phyloP scores from a whole-genome alignment of 2,329 filamentous ascomycete species.

The Fusarium sarcochroum region DNA sequence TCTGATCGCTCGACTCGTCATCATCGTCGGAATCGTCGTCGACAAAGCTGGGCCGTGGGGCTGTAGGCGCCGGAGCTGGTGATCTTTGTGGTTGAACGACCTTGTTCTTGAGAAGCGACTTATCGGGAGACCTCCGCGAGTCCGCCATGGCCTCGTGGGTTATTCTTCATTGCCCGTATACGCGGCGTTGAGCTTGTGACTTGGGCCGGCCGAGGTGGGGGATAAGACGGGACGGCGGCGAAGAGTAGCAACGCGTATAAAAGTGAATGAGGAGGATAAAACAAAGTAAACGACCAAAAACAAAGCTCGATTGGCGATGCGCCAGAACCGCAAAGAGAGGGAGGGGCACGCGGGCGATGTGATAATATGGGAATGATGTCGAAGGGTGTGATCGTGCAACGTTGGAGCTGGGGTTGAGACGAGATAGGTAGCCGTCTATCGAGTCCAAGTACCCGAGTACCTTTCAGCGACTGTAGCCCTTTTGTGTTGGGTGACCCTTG shows the following conservation, averaged over 20 bases:
- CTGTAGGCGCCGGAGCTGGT: conserved; percentile 41
- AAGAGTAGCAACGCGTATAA: conserved; percentile 4
- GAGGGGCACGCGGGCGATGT: conserved; percentile 25
- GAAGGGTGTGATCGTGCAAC: conserved; percentile 37
- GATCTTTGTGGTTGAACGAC: conserved; percentile 64
- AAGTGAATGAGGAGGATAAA: conserved; percentile 4
- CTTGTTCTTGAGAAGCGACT: conserved; percentile 53
- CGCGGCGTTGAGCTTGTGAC: conserved; percentile 18
- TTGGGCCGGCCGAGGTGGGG: conserved; percentile 29
- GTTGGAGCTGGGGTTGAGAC: conserved; percentile 30
- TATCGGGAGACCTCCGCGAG: conserved; percentile 52
- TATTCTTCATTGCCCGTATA: conserved; percentile 51
- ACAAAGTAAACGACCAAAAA: conserved; percentile 7
- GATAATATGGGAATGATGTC: conserved; percentile 31
- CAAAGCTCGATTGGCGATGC: conserved; percentile 30
- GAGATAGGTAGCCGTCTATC: conserved; percentile 8
- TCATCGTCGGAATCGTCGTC: conserved; percentile 54
- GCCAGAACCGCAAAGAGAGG: conserved; percentile 21
- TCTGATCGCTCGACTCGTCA: conserved; percentile 54
- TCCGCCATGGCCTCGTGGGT: conserved; percentile 60
- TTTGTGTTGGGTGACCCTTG: background rate
- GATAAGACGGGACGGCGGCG: conserved; percentile 5
- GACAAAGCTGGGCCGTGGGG: conserved; percentile 52
- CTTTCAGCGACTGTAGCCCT: conserved; percentile 13
- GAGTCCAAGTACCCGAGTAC: conserved; percentile 30